phyloP scores from a whole-genome alignment of 2,329 filamentous ascomycete genomes.

The Aspergillus sp. region DNA sequence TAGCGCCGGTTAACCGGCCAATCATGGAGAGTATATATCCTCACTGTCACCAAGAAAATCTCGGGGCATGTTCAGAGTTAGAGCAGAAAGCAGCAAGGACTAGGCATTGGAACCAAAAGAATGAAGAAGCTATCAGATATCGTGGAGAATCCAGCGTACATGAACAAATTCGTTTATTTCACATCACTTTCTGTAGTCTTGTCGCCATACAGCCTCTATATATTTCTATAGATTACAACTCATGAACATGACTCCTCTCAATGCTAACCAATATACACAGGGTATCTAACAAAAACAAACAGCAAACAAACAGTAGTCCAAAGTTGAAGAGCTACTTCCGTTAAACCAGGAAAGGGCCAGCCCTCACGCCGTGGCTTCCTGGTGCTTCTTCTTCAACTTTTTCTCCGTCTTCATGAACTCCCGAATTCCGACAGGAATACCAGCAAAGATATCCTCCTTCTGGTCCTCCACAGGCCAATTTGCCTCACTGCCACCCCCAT shows the following conservation, averaged over 20 bases:
- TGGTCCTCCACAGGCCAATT: conserved; percentile 52
- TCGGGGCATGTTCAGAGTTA: too few species aligned
- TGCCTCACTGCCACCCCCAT: conserved; percentile 66
- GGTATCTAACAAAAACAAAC: conserved; percentile 1
- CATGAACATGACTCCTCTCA: neutral
- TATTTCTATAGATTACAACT: conserved; percentile 1
- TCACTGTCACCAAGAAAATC: too few species aligned
- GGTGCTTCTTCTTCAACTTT: conserved; percentile 69
- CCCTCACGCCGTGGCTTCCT: conserved; percentile 31
- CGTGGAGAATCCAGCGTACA: too few species aligned
- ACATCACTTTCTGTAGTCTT: too few species aligned
- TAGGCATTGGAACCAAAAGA: too few species aligned
- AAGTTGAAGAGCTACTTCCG: neutral
- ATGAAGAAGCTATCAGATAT: too few species aligned
- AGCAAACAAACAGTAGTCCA: neutral
- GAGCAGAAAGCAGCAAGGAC: too few species aligned
- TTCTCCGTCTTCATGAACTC: conserved; percentile 99
- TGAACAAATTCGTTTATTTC: too few species aligned
- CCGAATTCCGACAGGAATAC: conserved; percentile 82
- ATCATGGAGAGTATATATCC: too few species aligned
- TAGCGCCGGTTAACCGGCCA: conserved; percentile 9
- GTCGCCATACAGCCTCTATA: conserved; percentile 4
- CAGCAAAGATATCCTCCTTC: conserved; percentile 61
- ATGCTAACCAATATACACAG: neutral
- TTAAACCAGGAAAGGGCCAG: neutral